These are phyloP conservation scores for Gossypium mustelinum DNA, from an alignment of 345 rosid species.

Conservation along the genomic window DNA sequence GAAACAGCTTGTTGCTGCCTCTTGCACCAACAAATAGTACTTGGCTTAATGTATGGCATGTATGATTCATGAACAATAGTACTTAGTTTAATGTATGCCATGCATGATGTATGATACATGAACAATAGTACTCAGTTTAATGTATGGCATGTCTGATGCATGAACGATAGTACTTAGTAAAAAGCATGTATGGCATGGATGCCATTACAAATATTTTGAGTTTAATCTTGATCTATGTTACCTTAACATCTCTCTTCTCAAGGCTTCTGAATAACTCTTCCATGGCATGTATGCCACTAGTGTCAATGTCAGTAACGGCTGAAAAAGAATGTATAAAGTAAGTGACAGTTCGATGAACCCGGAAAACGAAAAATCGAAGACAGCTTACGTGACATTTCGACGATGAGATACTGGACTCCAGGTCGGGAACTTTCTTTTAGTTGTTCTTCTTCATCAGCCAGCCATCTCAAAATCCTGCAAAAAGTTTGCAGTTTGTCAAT, in stretches of 20 bases:
- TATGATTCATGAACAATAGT: no score
- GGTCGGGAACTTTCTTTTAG: slow-evolving; percentile 35
- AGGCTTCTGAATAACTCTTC: slow-evolving; percentile 65
- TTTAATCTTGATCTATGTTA: slow-evolving; percentile 9
- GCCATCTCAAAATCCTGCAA: slow-evolving; percentile 73
- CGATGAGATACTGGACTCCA: slow-evolving; percentile 49
- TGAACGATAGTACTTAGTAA: no score
- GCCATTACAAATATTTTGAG: no score
- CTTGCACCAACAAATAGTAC: no score
- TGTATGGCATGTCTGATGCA: not conserved
- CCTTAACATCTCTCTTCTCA: slow-evolving; percentile 57
- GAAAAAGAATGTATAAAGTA: slow-evolving; percentile 17
- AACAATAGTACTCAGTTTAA: not conserved
- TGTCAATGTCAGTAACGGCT: slow-evolving; percentile 88
- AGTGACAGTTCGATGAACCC: not conserved
- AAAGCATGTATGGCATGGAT: no score
- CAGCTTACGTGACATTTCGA: slow-evolving; percentile 74
- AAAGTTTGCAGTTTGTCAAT: not conserved
- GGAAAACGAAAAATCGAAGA: not conserved
- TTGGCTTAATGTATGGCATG: no score
- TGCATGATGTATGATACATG: no score
- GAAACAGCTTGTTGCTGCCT: no score
- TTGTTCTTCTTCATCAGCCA: slow-evolving; percentile 58
- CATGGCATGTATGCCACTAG: slow-evolving; percentile 76
- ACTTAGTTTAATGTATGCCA: no score